Conservation (phyloP, 2,329 filamentous ascomycete species). For the Aspergillus luchuensis region DNA sequence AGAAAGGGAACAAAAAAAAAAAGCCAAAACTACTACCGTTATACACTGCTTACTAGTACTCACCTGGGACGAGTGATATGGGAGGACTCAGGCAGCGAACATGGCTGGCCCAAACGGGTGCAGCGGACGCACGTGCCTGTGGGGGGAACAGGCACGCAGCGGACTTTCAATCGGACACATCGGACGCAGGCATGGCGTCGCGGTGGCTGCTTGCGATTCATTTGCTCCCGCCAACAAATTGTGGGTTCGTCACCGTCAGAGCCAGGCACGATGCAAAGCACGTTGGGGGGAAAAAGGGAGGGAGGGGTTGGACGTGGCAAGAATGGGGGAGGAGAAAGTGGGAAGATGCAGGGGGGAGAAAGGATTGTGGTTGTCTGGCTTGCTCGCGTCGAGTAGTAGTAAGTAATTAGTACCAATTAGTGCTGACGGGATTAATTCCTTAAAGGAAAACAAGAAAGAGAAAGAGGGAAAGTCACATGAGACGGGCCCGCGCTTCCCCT, state of each 20-base stretch:
- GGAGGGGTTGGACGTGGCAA: not conserved
- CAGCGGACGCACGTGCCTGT: slow-evolving; percentile 14
- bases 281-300: too few relatives aligned
- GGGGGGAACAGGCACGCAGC: slow-evolving; percentile 3
- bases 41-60: too few relatives aligned
- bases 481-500: not conserved
- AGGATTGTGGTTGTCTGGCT: not conserved
- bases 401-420: not conserved
- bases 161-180: slow-evolving; percentile 16
- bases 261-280: too few relatives aligned
- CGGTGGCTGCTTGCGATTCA: slow-evolving; percentile 10
- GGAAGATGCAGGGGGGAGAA: not conserved
- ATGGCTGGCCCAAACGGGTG: slow-evolving; percentile 11
- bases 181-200: slow-evolving; percentile 13
- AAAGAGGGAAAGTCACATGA: not conserved
- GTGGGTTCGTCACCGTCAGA: too few relatives aligned
- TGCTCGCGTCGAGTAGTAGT: too few relatives aligned
- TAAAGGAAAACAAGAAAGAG: not conserved
- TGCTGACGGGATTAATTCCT: not conserved
- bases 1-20: too few relatives aligned
- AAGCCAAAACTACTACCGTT: too few relatives aligned
- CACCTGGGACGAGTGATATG: slow-evolving; percentile 2
- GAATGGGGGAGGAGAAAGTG: not conserved
- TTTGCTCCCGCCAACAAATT: not conserved
- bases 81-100: slow-evolving; percentile 7